Conservation (phyloP, 768 basidiomycete species). For the Suillus placidus region DNA sequence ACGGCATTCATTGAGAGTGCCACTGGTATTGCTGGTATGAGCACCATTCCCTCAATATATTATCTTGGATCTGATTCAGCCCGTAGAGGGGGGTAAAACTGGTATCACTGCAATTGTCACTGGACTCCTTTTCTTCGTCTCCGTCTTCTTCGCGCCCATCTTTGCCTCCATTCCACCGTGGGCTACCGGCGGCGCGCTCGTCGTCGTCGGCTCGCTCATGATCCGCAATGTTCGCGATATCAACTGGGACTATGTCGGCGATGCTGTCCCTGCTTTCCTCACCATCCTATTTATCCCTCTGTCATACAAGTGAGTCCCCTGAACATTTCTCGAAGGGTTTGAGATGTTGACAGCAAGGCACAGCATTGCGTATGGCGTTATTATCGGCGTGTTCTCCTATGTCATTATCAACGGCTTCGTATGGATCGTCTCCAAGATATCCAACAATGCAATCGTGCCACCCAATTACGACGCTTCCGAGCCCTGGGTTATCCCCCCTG, state of each 20-base stretch:
- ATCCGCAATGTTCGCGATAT: constrained; percentile 84
- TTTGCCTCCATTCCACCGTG: constrained; percentile 86
- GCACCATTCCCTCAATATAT: background rate
- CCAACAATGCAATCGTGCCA: constrained; percentile 64
- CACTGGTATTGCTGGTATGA: constrained; percentile 72
- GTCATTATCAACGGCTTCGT: constrained; percentile 74
- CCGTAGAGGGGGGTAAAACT: constrained; percentile 82
- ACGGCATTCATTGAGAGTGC: constrained; percentile 85
- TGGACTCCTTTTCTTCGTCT: constrained; percentile 78
- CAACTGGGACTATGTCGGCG: constrained; percentile 89
- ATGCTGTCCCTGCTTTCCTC: constrained; percentile 85
- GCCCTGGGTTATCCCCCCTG: constrained; percentile 72
- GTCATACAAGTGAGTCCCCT: constrained; percentile 66
- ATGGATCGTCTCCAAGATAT: constrained; percentile 53
- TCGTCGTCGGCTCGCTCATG: constrained; percentile 89
- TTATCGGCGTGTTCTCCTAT: constrained; percentile 75
- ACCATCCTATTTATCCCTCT: constrained; percentile 79
- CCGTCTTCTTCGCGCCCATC: constrained; percentile 86
- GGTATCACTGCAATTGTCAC: constrained; percentile 77
- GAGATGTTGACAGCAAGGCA: constrained; percentile 11
- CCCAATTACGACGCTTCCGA: constrained; percentile 66
- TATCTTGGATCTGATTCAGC: constrained; percentile 17
- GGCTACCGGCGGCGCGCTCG: constrained; percentile 86
- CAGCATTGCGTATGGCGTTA: constrained; percentile 89
- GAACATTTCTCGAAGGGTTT: background rate